Evolutionary conservation across 1,139 yeast species (phyloP), one percentile per base, ranked within the genome.

Genomic region (Blastobotrys arbuscula): DNA sequence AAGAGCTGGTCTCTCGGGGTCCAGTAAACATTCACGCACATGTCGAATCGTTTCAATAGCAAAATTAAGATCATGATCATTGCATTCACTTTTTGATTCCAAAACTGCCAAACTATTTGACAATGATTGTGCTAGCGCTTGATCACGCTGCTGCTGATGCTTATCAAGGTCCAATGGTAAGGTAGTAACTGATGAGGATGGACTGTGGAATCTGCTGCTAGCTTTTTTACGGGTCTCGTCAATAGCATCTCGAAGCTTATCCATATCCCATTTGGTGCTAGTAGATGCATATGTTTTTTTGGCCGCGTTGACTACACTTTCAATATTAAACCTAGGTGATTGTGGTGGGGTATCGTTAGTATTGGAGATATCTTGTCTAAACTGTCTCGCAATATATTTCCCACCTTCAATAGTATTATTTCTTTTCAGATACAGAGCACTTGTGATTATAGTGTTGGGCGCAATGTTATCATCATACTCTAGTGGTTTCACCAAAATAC

Each of bases 391-490:
- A 13, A 64, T 56, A 18, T 59, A 53, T 33, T 53, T 50, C 1
- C 67, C 69, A 2, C 66, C 67, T 8, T 57, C 61, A 4, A 54
- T 48, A 1, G 57, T 51, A 10, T 53, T 39, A 45, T 64, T 62
- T 18, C 57, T 53, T 44, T 56, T 56, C 35, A 65, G 50, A 45
- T 60, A 64, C 26, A 64, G 44, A 1, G 68, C 70, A 48, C 64
- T 64, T 13, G 55, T 55, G 6, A 65, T 59, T 45, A 57, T 62
- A 16, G 53, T 42, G 31, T 48, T 49, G 34, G 64, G 59, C 6
- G 54, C 39, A 44, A 15, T 13, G 10, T 38, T 18, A 16, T 21
- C 41, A 15, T 55, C 57, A 4, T 48, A 38, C 36, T 39, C 39
- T 46, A 40, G 37, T 38, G 44, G 42, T 40, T 55, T 49, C 40